phyloP scores from a whole-genome alignment of 352 stramenopile genomes.

The Globisporangium paroecandrum region DNA sequence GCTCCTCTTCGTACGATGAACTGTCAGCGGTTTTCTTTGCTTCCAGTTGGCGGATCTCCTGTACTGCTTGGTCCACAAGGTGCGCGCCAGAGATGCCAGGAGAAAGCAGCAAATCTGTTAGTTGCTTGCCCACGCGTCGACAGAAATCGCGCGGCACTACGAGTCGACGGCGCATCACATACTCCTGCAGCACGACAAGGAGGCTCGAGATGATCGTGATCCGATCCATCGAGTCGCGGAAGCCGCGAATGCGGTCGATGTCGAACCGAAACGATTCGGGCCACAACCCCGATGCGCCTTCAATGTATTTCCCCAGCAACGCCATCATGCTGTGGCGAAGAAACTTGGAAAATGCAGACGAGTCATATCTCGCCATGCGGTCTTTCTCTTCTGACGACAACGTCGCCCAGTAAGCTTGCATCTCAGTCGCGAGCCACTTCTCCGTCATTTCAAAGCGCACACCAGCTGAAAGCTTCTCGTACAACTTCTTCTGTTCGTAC shows the following conservation, averaged over 20 bases:
- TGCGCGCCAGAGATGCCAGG: constrained; percentile 43
- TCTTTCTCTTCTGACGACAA: constrained; percentile 24
- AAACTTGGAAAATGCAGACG: constrained; percentile 40
- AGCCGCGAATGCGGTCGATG: constrained; percentile 43
- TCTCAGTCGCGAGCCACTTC: constrained; percentile 48
- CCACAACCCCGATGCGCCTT: constrained; percentile 39
- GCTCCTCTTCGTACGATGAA: constrained; percentile 17
- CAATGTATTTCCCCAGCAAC: constrained; percentile 52
- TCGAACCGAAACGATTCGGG: constrained; percentile 69
- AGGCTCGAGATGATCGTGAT: constrained; percentile 56
- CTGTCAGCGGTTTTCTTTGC: constrained; percentile 7
- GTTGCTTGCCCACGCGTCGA: constrained; percentile 23
- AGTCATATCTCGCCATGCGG: constrained; percentile 27
- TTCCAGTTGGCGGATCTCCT: constrained; percentile 32
- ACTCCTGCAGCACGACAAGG: constrained; percentile 57
- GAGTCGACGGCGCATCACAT: constrained; percentile 32
- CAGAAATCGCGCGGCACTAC: constrained; percentile 30
- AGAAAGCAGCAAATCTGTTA: constrained; percentile 45
- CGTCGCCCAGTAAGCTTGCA: constrained; percentile 27
- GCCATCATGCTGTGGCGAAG: constrained; percentile 42
- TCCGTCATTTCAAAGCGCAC: constrained; percentile 34
- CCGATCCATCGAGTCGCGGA: constrained; percentile 53
- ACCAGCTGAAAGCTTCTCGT: constrained; percentile 26
- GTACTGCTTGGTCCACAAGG: constrained; percentile 45
- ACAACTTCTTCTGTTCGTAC: constrained; percentile 60